Evolutionary conservation across 192 early-diverging fungal genomes (phyloP), one percentile per base, ranked within the genome.

Genomic region (Coemansia brasiliensis): DNA sequence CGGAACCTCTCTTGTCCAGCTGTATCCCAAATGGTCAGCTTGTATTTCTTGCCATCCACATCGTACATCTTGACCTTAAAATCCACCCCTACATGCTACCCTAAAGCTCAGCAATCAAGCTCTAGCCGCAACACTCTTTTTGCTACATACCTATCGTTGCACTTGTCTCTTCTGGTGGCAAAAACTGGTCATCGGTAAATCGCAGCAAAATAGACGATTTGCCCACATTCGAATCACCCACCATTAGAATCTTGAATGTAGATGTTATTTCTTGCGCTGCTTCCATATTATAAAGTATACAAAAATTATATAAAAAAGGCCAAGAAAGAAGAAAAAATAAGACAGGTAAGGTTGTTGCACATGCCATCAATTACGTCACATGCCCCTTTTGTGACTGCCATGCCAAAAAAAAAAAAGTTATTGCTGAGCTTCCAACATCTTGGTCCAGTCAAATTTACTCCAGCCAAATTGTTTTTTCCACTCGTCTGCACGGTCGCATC

Each of bases 1-100:
- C 97, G 73, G 79, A 98, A 99, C 26, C 97, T 86, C 76, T 99
- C 97, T 72, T 99, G 97, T 38, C 97, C 97, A 10, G 97, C 97
- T 2, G 97, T 99, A 69, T 99, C 97, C 96, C 93, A 80, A 18
- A 99, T 96, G 2, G 94, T 94, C 55, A 99, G 82, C 72, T 99
- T 99, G 80, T 96, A 99, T 59, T 85, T 86, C 46, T 89, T 83
- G 59, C 82, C 87, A 52, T 96, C 89, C 11, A 95, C 76, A 40
- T 89, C 84, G 52, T 92, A 83, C 60, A 90, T 85, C 60, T 92
- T 96, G 48, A 97, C 94, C 70, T 98, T 98, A 70, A 99, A 99
- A 71, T 99, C 97, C 20, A 99, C 97, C 26, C 95, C 95, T 51
- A 51, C 49, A 32, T 3, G 15, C 49, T 29, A 35, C 26, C 13